phyloP scores from a whole-genome alignment of 208 protist genomes.

The Wallacemonas collosoma region DNA sequence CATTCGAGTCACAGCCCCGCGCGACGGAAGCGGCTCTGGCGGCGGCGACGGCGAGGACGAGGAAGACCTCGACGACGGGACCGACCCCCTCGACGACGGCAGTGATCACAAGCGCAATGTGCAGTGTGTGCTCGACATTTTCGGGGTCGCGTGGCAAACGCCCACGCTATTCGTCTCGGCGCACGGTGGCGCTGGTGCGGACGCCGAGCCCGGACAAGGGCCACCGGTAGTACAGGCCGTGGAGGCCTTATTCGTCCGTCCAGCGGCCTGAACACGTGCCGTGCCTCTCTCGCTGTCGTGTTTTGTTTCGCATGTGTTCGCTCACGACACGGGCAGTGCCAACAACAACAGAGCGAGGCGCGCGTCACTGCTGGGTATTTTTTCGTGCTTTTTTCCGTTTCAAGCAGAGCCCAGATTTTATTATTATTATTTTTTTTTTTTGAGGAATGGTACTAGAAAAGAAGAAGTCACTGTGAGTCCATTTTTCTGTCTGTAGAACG shows the following conservation, averaged over 20 bases:
- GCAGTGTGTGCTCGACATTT: conserved; percentile 53
- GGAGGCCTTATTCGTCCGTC: background rate
- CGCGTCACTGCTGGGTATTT: too few relatives aligned
- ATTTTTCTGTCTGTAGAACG: too few relatives aligned
- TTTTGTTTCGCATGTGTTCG: too few relatives aligned
- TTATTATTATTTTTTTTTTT: too few relatives aligned
- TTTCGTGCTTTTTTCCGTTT: too few relatives aligned
- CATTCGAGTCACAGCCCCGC: background rate
- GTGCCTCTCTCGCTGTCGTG: too few relatives aligned
- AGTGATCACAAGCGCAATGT: conserved; percentile 72
- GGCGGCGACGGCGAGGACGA: conserved; percentile 1
- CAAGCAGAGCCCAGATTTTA: too few relatives aligned
- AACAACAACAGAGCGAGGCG: too few relatives aligned
- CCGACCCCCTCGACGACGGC: conserved; percentile 48
- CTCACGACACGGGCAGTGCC: too few relatives aligned
- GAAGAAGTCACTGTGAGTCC: too few relatives aligned
- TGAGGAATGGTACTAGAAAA: too few relatives aligned
- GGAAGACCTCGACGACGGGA: conserved; percentile 17
- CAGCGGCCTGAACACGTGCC: background rate
- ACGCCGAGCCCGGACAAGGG: background rate
- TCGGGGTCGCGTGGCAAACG: conserved; percentile 48
- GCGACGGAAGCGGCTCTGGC: background rate
- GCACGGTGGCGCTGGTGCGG: background rate
- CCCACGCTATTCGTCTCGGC: conserved; percentile 12
- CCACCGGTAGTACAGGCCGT: conserved; percentile 4